Conservation (phyloP, 306 rosid species). For the Castanea mollissima region DNA sequence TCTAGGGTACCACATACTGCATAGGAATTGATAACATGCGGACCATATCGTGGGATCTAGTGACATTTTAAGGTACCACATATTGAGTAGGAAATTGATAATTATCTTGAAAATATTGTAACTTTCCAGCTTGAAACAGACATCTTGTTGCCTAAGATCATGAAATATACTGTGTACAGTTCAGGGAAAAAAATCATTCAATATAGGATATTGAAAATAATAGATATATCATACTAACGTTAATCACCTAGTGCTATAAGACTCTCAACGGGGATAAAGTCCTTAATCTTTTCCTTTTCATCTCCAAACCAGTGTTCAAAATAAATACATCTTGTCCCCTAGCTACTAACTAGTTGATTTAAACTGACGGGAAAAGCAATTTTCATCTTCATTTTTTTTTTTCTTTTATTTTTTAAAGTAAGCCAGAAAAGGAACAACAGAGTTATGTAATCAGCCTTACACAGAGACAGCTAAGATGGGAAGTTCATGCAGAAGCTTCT, state of each 20-base stretch:
- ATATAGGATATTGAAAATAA: slow-evolving; percentile 10
- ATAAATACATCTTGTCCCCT: slow-evolving; percentile 61
- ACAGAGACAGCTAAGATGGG: slow-evolving; percentile 64
- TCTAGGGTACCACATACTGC: no score
- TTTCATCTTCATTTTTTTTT: not conserved
- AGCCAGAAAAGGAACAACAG: not conserved
- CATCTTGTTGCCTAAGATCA: slow-evolving; percentile 32
- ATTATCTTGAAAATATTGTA: no score
- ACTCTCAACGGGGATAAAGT: no score
- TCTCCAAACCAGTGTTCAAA: slow-evolving; percentile 37
- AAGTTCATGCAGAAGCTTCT: slow-evolving; percentile 79
- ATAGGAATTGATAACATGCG: no score
- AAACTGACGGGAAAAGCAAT: slow-evolving; percentile 11
- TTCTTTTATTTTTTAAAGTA: not conserved
- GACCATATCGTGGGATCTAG: no score
- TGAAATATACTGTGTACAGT: slow-evolving; percentile 11
- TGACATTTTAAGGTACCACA: no score
- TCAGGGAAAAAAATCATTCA: slow-evolving; percentile 1
- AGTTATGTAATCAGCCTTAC: slow-evolving; percentile 50
- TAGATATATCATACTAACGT: slow-evolving; percentile 41
- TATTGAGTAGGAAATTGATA: no score
- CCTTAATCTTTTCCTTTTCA: no score
- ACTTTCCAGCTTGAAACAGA: slow-evolving; percentile 57
- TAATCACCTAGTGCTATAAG: slow-evolving; percentile 29
- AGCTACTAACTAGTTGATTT: slow-evolving; percentile 22